Evolutionary conservation across 305 asterid species (phyloP), one percentile per base, ranked within the genome.

Genomic region (Petunia hybrid): DNA sequence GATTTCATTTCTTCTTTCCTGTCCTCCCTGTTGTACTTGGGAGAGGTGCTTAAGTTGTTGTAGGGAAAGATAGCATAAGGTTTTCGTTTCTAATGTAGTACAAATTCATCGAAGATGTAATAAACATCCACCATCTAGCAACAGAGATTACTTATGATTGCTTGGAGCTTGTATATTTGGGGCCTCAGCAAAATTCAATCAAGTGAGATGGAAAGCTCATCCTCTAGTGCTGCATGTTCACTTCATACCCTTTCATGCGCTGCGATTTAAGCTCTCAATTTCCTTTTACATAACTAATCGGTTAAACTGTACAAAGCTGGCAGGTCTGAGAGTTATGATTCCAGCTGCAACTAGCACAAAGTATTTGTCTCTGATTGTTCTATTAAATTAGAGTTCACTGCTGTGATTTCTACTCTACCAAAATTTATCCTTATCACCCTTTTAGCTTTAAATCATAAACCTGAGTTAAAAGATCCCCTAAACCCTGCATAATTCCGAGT

Each of bases 1-100:
- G 77, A 45, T 48, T 74, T 74, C n/a, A 4, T 74, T 73, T 74
- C 36, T 36, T 31, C 36, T 53, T 74, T 53, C 78, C 53, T 73
- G 35, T 73, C 9, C 64, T 51, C 36, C 36, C n/a, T 36, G 12
- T 51, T 74, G 46, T 51, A 36, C 36, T 51, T 74, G 64, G n/a
- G 46, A 14, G 78, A 35, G 46, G 36, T 73, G 78, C 78, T 51
- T 22, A 22, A 53, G 14, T 63, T 51, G 64, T 74, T 74, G n/a
- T 7, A 9, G 63, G 78, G 6, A 51, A 48, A 53, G 48, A 53
- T 51, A 36, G 14, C 64, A 53, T 73, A 36, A 13, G 35, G 46
- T 53, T 51, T 73, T 73, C 31, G 45, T 73, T 48, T 51, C 46
- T 73, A 13, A 36, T 36, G 78, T 51, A 36, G 38, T 16, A 69